Percentiles rank a stretch among this genome's conserved stretches.
Evolutionary conservation across 2,329 filamentous ascomycete genomes (phyloP).

Genomic region (Penicillium sp.): DNA sequence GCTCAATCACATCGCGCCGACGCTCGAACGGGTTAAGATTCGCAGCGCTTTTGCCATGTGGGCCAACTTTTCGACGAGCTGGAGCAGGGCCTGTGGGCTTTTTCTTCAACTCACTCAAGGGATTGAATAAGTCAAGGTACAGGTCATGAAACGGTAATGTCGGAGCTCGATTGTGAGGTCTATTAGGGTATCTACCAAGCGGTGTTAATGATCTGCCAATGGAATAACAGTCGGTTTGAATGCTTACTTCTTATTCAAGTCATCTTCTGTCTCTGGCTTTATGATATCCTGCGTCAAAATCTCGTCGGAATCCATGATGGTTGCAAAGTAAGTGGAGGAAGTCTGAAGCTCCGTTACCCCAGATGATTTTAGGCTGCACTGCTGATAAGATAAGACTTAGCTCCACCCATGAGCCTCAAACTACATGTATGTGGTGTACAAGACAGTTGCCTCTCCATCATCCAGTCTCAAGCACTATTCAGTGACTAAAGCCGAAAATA

Average conservation of each 20-base stretch:
- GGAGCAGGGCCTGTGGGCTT: constrained; percentile 57
- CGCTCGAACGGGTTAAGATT: constrained; percentile 72
- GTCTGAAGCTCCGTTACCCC: constrained; percentile 7
- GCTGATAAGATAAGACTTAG: constrained; percentile 26
- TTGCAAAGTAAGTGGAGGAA: not conserved
- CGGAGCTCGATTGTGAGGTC: constrained; percentile 74
- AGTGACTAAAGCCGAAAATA: too few species aligned
- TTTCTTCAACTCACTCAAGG: constrained; percentile 74
- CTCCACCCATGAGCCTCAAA: not conserved
- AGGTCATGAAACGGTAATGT: constrained; percentile 82
- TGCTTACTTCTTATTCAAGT: constrained; percentile 35
- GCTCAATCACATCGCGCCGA: constrained; percentile 74
- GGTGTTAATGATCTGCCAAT: constrained; percentile 7
- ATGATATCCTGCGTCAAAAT: constrained; percentile 14
- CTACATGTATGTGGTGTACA: too few species aligned
- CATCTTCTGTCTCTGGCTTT: constrained; percentile 20
- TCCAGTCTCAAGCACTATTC: too few species aligned
- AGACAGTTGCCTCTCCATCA: not conserved
- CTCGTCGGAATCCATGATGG: constrained; percentile 32
- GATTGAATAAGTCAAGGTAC: constrained; percentile 76
- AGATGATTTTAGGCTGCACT: constrained; percentile 27
- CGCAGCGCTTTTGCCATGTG: constrained; percentile 48
- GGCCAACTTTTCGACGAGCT: constrained; percentile 59
- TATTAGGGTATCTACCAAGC: constrained; percentile 67
- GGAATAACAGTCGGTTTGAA: too few species aligned